phyloP scores from a whole-genome alignment of 495 filamentous ascomycete species.

The Amphirosellinia nigrospora region DNA sequence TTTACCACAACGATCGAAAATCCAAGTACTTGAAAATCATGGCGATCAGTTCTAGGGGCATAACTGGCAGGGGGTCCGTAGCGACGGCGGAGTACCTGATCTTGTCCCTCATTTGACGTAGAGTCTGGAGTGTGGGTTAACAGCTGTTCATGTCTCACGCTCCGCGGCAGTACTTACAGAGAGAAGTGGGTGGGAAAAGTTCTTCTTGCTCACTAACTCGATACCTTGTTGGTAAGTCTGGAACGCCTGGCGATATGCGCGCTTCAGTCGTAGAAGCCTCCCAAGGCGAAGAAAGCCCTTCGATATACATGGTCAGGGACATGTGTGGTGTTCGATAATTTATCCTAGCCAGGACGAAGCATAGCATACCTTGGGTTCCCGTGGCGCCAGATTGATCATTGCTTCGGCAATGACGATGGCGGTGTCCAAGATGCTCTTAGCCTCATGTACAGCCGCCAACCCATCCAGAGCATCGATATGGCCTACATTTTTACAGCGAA shows the following conservation, averaged over 20 bases:
- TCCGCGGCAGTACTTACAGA: slow-evolving; percentile 23
- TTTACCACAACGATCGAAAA: slow-evolving; percentile 60
- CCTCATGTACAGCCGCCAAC: slow-evolving; percentile 14
- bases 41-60: slow-evolving; percentile 57
- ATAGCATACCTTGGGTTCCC: slow-evolving; percentile 26
- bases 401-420: slow-evolving; percentile 15
- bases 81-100: slow-evolving; percentile 16
- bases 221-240: slow-evolving; percentile 35
- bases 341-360: neutral
- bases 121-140: slow-evolving; percentile 23
- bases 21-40: slow-evolving; percentile 54
- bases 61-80: slow-evolving; percentile 52
- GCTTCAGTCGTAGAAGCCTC: slow-evolving; percentile 22
- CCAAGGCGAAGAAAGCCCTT: slow-evolving; percentile 29
- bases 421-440: neutral
- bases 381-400: slow-evolving; percentile 25
- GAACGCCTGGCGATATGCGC: slow-evolving; percentile 24
- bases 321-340: neutral
- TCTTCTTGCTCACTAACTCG: slow-evolving; percentile 33
- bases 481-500: slow-evolving; percentile 14
- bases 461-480: slow-evolving; percentile 24
- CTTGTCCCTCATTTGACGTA: slow-evolving; percentile 30
- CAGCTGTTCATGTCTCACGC: neutral
- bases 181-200: slow-evolving; percentile 29
- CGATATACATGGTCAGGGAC: neutral